Evolutionary conservation across 768 basidiomycete genomes (phyloP).

Genomic region (Lactifluus rugatus): DNA sequence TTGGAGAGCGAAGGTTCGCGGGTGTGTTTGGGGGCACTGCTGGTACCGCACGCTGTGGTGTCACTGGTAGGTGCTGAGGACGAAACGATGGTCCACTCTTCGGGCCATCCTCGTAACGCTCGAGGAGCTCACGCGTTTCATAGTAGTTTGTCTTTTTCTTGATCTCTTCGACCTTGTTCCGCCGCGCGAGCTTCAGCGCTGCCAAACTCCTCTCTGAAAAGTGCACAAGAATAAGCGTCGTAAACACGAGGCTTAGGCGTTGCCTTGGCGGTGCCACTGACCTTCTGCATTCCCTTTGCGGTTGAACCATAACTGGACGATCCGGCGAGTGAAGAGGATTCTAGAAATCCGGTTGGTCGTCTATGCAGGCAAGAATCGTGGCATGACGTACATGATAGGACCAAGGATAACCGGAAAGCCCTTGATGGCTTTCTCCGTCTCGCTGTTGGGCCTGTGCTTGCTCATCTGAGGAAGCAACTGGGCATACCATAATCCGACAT

Average conservation of each 20-base stretch:
- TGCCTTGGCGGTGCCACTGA: constrained; percentile 27
- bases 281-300: constrained; percentile 76
- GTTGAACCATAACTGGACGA: constrained; percentile 78
- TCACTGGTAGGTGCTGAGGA: constrained; percentile 26
- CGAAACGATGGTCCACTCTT: constrained; percentile 26
- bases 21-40: constrained; percentile 22
- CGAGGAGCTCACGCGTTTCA: constrained; percentile 79
- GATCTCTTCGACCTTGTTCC: constrained; percentile 84
- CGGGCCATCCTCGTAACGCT: constrained; percentile 71
- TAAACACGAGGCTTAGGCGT: constrained; percentile 5
- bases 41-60: constrained; percentile 22
- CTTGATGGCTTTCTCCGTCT: constrained; percentile 36
- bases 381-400: constrained; percentile 60
- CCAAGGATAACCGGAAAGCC: constrained; percentile 57
- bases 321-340: constrained; percentile 66
- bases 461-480: constrained; percentile 40
- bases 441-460: constrained; percentile 21
- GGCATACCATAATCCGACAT: constrained; percentile 67
- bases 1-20: constrained; percentile 9
- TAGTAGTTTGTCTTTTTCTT: constrained; percentile 98
- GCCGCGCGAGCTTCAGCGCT: constrained; percentile 63
- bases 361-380: not conserved
- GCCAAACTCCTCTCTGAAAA: constrained; percentile 69
- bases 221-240: not conserved
- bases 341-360: constrained; percentile 26